These are phyloP conservation scores for Cercophora scortea DNA, from an alignment of 495 filamentous ascomycete species.

Conservation along the genomic window DNA sequence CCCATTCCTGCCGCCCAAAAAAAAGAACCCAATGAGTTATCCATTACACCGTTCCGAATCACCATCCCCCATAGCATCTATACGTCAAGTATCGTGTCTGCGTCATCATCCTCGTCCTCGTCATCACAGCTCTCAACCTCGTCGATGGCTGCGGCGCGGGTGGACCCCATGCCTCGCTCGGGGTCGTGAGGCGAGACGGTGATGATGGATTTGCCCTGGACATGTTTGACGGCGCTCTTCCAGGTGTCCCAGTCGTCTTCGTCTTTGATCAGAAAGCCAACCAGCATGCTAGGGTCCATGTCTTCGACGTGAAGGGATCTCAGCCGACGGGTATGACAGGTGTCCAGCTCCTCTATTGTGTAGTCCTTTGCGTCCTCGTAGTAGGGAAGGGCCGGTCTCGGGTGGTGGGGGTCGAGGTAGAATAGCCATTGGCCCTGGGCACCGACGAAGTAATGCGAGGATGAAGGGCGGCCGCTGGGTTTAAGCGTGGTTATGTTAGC, in stretches of 20 bases:
- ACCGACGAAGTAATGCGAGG: constrained; percentile 96
- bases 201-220: constrained; percentile 75
- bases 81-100: constrained; percentile 33
- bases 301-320: constrained; percentile 77
- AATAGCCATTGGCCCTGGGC: constrained; percentile 84
- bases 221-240: constrained; percentile 58
- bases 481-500: constrained; percentile 2
- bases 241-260: constrained; percentile 80
- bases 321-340: constrained; percentile 80
- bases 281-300: constrained; percentile 98
- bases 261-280: constrained; percentile 84
- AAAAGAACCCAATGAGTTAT: not conserved
- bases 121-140: constrained; percentile 76
- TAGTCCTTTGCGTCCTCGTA: constrained; percentile 45
- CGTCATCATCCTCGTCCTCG: constrained; percentile 62
- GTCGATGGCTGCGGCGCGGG: constrained; percentile 68
- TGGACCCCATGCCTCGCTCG: constrained; percentile 42
- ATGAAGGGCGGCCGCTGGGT: constrained; percentile 78
- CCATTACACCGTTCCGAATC: too few species aligned
- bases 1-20: too few species aligned
- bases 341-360: constrained; percentile 63
- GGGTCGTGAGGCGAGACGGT: constrained; percentile 67
- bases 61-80: constrained; percentile 10
- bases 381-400: constrained; percentile 58
- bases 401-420: constrained; percentile 90